Evolutionary conservation across 1,139 yeast species (phyloP).

Genomic region (Sugiyamaella sp.): DNA sequence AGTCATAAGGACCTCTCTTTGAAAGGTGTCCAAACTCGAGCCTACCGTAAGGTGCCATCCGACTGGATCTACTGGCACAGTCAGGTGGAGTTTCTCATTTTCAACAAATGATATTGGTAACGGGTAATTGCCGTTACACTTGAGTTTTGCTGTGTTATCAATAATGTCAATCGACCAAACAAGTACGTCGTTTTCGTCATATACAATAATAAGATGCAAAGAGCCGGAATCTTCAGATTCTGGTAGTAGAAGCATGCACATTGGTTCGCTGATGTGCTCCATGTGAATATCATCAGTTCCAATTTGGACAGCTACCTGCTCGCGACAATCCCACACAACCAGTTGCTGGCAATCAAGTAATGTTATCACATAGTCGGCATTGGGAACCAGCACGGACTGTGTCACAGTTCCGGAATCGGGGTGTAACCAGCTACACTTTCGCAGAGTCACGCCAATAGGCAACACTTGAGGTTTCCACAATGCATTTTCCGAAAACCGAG

Average conservation of each 20-base stretch:
- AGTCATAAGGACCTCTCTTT: slow-evolving; percentile 59
- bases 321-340: slow-evolving; percentile 66
- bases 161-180: slow-evolving; percentile 26
- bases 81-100: slow-evolving; percentile 46
- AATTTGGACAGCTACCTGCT: slow-evolving; percentile 30
- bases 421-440: slow-evolving; percentile 36
- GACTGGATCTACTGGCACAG: slow-evolving; percentile 70
- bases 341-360: slow-evolving; percentile 48
- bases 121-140: slow-evolving; percentile 33
- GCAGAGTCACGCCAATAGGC: slow-evolving; percentile 36
- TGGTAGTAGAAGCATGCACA: slow-evolving; percentile 53
- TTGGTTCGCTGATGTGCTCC: slow-evolving; percentile 36
- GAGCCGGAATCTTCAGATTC: slow-evolving; percentile 39
- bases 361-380: slow-evolving; percentile 54
- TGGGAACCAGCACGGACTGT: slow-evolving; percentile 57
- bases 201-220: slow-evolving; percentile 24
- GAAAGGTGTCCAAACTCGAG: slow-evolving; percentile 45
- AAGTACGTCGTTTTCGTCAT: slow-evolving; percentile 23
- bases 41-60: slow-evolving; percentile 51
- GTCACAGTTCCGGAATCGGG: slow-evolving; percentile 45
- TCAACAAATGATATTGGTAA: slow-evolving; percentile 32
- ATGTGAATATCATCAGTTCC: slow-evolving; percentile 27
- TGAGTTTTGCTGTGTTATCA: slow-evolving; percentile 6
- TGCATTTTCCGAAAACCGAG: slow-evolving; percentile 41
- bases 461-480: slow-evolving; percentile 39